These are phyloP conservation scores for Myriosclerotinia curreyana DNA, from an alignment of 2,329 filamentous ascomycete genomes.

Conservation along the genomic window DNA sequence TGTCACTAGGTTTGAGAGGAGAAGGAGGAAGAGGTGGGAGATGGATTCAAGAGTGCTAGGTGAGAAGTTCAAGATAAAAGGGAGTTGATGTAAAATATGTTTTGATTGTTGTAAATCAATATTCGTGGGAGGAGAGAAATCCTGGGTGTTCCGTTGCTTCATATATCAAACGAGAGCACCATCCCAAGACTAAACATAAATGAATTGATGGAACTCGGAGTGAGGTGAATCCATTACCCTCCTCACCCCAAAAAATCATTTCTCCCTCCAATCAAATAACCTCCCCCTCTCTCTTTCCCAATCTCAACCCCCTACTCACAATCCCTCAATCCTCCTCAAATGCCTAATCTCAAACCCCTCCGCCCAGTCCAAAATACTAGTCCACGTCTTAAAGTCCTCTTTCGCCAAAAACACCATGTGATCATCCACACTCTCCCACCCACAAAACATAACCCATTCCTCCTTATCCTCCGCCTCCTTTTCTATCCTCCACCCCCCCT, in stretches of 20 bases:
- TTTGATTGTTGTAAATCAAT: not conserved
- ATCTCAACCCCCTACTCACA: not conserved
- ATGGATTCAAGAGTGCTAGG: not conserved
- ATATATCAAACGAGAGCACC: too few relatives aligned
- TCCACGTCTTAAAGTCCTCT: conserved; percentile 24
- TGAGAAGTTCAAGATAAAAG: too few relatives aligned
- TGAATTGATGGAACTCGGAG: not conserved
- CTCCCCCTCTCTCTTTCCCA: not conserved
- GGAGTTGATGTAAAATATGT: not conserved
- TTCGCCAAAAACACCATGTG: conserved; percentile 25
- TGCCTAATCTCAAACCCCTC: conserved; percentile 27
- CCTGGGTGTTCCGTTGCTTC: not conserved
- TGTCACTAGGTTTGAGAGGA: not conserved
- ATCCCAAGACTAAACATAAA: not conserved
- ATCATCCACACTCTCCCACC: conserved; percentile 26
- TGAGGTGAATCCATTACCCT: not conserved
- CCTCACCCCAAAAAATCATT: not conserved
- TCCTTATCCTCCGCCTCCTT: conserved; percentile 27
- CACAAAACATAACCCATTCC: conserved; percentile 28
- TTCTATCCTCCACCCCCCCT: conserved; percentile 29
- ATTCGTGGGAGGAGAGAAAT: not conserved
- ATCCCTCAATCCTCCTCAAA: conserved; percentile 21
- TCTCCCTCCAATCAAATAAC: not conserved
- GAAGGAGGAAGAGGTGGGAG: not conserved
- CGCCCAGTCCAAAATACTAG: conserved; percentile 24